Base-by-base conservation (phyloP, 768 basidiomycete species). In the Tricholoma saponaceum region DNA sequence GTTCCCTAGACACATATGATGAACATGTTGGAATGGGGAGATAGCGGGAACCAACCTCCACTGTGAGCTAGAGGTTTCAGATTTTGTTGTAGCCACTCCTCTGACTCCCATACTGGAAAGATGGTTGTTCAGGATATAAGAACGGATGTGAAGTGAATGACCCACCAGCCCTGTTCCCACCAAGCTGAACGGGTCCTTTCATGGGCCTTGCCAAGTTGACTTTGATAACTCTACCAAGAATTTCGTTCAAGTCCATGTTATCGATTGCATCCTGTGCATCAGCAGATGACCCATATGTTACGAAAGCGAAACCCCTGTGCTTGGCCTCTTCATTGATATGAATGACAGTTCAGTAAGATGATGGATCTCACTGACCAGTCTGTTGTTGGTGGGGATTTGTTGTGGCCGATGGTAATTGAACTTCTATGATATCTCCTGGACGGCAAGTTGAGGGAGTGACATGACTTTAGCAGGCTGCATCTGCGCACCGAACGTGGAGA, bases 241-340 rank as follows among this genome's bases (percentile, higher is more conserved):
- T 77, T 69, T 95, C 95, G 67, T 96, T 97, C 72, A 95, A 76
- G 72, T 98, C 95, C 92, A 95, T 98, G 75, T 98, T 98, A 78
- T 98, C 96, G 59, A 98, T 96, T 26, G 96, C 96, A 69, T 98
- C 95, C 67, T 92, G 89, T 4, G 96, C 95, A 71, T 96, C 93
- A 22, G 82, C 81, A 8, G 89, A 69, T 6, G 87, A 88, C 10
- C 85, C 74, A 69, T 84, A 98, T 1, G 94, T 95, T 50, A 98
- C 83, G 68, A 98, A 98, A 8, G 88, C 96, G 74, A 95, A 98
- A 9, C 95, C 96, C 46, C 94, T 86, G 70, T 93, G 92, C 74
- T 90, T 92, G n/a, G 74, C 72, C 60, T 89, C 89, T 89, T 51
- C 22, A 46, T n/a, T 55, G n/a, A 25, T 46, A 56, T 41, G 52